Percentiles rank a stretch among this genome's conserved stretches.
These are phyloP conservation scores for Pelargonium fulgidum DNA, from an alignment of 441 rosid genomes.

Conservation along the genomic window DNA sequence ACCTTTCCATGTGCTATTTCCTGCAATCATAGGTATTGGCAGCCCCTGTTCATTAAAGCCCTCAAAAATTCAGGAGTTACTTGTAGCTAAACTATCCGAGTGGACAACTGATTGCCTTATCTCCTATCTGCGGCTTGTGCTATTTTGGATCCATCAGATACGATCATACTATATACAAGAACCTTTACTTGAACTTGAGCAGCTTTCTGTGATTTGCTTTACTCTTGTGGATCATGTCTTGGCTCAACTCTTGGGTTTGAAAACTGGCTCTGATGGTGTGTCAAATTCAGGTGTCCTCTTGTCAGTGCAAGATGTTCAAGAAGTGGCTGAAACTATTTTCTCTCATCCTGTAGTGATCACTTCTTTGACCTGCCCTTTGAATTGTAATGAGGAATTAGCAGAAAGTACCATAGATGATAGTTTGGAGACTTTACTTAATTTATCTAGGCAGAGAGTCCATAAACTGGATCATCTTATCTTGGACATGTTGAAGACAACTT, in stretches of 20 bases:
- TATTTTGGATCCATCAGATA: constrained; percentile 70
- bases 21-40: constrained; percentile 39
- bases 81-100: constrained; percentile 53
- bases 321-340: constrained; percentile 52
- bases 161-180: constrained; percentile 36
- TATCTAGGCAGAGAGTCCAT: constrained; percentile 37
- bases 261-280: constrained; percentile 28
- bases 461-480: constrained; percentile 53
- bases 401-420: constrained; percentile 26
- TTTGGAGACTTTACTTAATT: constrained; percentile 39
- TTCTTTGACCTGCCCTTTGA: constrained; percentile 47
- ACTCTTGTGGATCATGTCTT: constrained; percentile 50
- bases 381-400: constrained; percentile 31
- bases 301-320: constrained; percentile 33
- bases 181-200: constrained; percentile 39
- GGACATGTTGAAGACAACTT: constrained; percentile 48
- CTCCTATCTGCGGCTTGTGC: constrained; percentile 44
- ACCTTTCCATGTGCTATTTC: constrained; percentile 71
- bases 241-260: constrained; percentile 34
- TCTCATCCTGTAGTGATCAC: constrained; percentile 56
- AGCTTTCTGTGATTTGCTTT: constrained; percentile 55
- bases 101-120: constrained; percentile 35
- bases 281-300: constrained; percentile 22
- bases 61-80: constrained; percentile 45
- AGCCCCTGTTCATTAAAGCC: constrained; percentile 29